Evolutionary conservation across 345 rosid species (phyloP), one percentile per base, ranked within the genome.

Genomic region (Durio zibethinus): DNA sequence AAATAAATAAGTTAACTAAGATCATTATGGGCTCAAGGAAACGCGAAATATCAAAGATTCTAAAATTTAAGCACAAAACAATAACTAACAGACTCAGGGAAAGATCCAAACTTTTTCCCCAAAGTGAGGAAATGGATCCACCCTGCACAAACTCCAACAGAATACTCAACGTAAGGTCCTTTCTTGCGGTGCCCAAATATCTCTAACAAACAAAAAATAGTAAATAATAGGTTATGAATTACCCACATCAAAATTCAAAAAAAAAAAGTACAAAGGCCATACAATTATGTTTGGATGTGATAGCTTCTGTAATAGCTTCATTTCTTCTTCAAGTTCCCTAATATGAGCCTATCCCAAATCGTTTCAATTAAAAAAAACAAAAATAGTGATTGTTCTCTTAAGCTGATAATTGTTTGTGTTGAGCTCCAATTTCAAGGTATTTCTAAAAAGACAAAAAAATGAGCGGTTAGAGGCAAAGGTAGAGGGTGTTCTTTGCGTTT

Each of bases 321-420:
- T 94, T 88, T 93, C 98, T 80, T 93, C 98, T 80, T 93, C 98
- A 35, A 93, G 92, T 83, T 93, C 98, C 67, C 82, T 86, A 62
- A 93, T 88, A 23, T 91, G 93, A 57, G 88, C 88, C 98, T 93
- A 74, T 62, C 29, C 25, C 15, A 18, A 20, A 42, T 38, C 63
- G 73, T 10, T 52, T 69, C 57, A 69, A 33, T 35, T 50, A 45
- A 74, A 36, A 15, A n/a, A 21, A 18, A 38, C n/a, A 64, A 6
- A 20, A 72, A 21, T 25, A 1, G 25, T 20, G 0, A 36, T 2
- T 38, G 48, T 20, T n/a, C 8, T 36, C 27, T 33, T 16, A 35
- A 18, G 20, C 15, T 29, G 12, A 36, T 64, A 64, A 14, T 35
- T 10, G n/a, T n/a, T n/a, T n/a, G n/a, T n/a, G n/a, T 2, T 57